phyloP scores from a whole-genome alignment of 345 rosid species.

The Pistacia vera region DNA sequence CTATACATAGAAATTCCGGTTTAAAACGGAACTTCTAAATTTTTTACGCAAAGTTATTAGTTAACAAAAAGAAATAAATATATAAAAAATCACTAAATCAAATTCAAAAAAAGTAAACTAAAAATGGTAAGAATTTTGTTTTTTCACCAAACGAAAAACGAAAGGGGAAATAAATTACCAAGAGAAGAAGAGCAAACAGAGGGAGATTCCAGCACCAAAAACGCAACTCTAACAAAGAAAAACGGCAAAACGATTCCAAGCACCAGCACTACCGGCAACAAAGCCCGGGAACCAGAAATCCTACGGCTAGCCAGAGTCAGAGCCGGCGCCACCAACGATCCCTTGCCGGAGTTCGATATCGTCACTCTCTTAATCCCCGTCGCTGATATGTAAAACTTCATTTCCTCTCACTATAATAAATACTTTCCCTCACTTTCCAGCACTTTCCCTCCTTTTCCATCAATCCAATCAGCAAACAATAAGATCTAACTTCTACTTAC shows the following conservation, averaged over 20 bases:
- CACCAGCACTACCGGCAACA: slow-evolving; percentile 52
- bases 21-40: too few relatives aligned
- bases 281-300: slow-evolving; percentile 46
- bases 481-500: slow-evolving; percentile 18
- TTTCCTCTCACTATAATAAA: slow-evolving; percentile 13
- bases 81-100: neutral
- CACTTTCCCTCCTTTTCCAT: slow-evolving; percentile 37
- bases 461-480: slow-evolving; percentile 17
- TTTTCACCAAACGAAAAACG: neutral
- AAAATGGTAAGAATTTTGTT: neutral
- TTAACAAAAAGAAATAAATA: neutral
- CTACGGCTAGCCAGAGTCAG: slow-evolving; percentile 47
- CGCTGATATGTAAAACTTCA: slow-evolving; percentile 78
- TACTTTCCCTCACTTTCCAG: slow-evolving; percentile 12
- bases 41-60: neutral
- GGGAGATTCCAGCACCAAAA: slow-evolving; percentile 78
- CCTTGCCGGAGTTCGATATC: slow-evolving; percentile 48
- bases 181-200: slow-evolving; percentile 58
- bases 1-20: too few relatives aligned
- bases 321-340: slow-evolving; percentile 36
- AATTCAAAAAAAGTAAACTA: neutral
- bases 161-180: slow-evolving; percentile 32
- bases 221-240: slow-evolving; percentile 68
- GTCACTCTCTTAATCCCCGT: slow-evolving; percentile 68
- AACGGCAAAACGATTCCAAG: slow-evolving; percentile 66